These are phyloP conservation scores for Hylodesmum podocarpum DNA, from an alignment of 306 rosid genomes.

Conservation along the genomic window DNA sequence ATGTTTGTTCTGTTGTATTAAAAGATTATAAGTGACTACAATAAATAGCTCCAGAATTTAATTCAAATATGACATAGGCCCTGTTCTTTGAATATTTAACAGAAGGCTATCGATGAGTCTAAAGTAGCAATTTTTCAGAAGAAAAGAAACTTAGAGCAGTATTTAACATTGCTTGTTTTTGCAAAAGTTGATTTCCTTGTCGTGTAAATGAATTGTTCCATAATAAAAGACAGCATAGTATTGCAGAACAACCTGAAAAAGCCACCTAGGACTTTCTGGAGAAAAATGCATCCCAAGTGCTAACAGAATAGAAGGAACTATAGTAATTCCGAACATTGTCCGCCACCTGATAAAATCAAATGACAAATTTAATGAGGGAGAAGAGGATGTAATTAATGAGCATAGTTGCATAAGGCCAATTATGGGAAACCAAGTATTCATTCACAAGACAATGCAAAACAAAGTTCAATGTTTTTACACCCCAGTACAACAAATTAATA, in stretches of 20 bases:
- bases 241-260: conserved; percentile 62
- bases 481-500: conserved; percentile 8
- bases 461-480: background rate
- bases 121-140: background rate
- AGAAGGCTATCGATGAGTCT: background rate
- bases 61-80: background rate
- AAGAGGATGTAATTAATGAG: background rate
- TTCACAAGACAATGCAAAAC: background rate
- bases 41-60: background rate
- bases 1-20: background rate
- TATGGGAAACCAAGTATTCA: background rate
- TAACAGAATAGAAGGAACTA: conserved; percentile 72
- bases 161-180: background rate
- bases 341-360: conserved; percentile 70
- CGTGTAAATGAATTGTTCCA: background rate
- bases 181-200: background rate
- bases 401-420: background rate
- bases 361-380: conserved; percentile 9
- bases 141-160: background rate
- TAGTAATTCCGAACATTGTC: conserved; percentile 81
- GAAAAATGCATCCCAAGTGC: conserved; percentile 80
- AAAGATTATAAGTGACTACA: background rate
- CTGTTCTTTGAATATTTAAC: conserved; percentile 5
- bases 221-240: conserved; percentile 3
- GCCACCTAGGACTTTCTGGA: conserved; percentile 98